Percentiles rank a stretch among this genome's conserved stretches.
phyloP scores from a whole-genome alignment of 2,329 filamentous ascomycete species.

The Colletotrichum tropicicola region DNA sequence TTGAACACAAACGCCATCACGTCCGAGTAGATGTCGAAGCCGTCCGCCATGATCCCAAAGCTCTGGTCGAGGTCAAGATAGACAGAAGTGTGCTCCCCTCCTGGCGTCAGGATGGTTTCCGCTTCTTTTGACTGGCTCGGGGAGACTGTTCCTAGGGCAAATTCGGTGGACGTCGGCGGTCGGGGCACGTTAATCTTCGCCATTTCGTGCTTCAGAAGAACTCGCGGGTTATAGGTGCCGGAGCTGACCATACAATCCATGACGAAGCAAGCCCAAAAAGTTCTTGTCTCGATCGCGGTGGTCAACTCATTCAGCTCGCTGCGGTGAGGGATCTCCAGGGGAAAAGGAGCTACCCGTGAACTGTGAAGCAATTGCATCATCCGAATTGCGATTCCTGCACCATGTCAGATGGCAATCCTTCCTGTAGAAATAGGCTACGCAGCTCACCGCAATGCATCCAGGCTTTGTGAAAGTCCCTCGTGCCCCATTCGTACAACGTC shows the following conservation, averaged over 20 bases:
- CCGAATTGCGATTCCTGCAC: constrained; percentile 44
- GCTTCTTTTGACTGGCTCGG: constrained; percentile 14
- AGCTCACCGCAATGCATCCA: constrained; percentile 50
- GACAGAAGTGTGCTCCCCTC: constrained; percentile 12
- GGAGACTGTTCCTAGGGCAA: constrained; percentile 2
- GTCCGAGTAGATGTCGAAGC: constrained; percentile 53
- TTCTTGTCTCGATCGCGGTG: constrained; percentile 45
- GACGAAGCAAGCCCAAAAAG: constrained; percentile 56
- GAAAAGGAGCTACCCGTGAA: constrained; percentile 37
- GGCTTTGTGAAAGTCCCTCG: constrained; percentile 50
- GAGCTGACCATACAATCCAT: constrained; percentile 55
- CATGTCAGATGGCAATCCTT: neutral
- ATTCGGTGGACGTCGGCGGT: constrained; percentile 29
- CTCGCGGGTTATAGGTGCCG: constrained; percentile 47
- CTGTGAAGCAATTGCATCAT: constrained; percentile 48
- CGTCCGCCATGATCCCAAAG: constrained; percentile 48
- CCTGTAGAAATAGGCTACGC: neutral
- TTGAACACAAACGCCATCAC: constrained; percentile 52
- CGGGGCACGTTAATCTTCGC: constrained; percentile 39
- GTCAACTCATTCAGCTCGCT: constrained; percentile 33
- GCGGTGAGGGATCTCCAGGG: constrained; percentile 34
- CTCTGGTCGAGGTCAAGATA: constrained; percentile 38
- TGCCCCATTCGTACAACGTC: constrained; percentile 52
- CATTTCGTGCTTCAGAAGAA: constrained; percentile 46
- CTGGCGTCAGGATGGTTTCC: constrained; percentile 24